Percentiles rank a stretch among this genome's conserved stretches.
These are phyloP conservation scores for Trichoderma asperellum DNA, from an alignment of 2,329 filamentous ascomycete genomes.

Conservation along the genomic window DNA sequence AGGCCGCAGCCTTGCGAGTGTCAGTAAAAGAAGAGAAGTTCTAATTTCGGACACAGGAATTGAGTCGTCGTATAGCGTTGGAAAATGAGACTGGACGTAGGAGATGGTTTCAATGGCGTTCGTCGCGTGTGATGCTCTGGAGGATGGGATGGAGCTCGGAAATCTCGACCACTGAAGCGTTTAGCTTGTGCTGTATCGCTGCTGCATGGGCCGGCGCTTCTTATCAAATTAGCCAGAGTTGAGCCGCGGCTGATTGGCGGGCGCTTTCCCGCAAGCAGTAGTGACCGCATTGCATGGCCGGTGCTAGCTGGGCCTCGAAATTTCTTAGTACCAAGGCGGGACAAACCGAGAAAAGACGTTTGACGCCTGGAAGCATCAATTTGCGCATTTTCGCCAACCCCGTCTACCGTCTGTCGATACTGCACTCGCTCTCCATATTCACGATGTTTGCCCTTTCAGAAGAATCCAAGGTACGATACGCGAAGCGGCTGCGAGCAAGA, in stretches of 20 bases:
- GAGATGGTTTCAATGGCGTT: background rate
- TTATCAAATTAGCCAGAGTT: constrained; percentile 38
- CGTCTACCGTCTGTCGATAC: background rate
- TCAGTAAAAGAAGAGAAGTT: no score
- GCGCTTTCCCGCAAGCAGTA: constrained; percentile 13
- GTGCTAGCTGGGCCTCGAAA: constrained; percentile 23
- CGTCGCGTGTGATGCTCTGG: constrained; percentile 27
- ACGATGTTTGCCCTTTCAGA: constrained; percentile 78
- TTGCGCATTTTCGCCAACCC: constrained; percentile 4
- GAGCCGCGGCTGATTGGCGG: constrained; percentile 32
- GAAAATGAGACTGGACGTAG: background rate
- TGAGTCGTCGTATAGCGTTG: background rate
- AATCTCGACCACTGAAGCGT: constrained; percentile 21
- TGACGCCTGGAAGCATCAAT: constrained; percentile 22
- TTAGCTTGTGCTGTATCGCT: background rate
- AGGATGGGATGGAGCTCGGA: constrained; percentile 25
- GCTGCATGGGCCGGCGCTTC: background rate
- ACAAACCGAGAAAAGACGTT: background rate
- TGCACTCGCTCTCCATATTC: background rate
- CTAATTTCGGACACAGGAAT: background rate
- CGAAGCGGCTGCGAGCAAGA: background rate
- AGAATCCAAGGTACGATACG: constrained; percentile 80
- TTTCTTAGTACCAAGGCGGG: constrained; percentile 22
- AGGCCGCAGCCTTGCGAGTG: constrained; percentile 14
- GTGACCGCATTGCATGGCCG: constrained; percentile 16